Evolutionary conservation across 352 stramenopile species (phyloP).

Genomic region (Elongisporangium undulatum): DNA sequence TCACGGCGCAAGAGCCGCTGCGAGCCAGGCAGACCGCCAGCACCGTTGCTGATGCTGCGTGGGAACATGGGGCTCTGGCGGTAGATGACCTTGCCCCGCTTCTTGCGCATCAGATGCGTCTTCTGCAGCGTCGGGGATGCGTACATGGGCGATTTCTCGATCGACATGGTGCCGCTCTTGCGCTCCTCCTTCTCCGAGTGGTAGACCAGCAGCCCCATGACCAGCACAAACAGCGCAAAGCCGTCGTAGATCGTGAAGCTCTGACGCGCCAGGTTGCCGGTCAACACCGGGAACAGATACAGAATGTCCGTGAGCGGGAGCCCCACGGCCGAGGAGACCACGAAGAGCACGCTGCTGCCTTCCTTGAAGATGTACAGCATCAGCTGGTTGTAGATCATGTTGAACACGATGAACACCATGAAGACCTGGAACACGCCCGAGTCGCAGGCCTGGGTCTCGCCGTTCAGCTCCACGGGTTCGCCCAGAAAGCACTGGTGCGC

Average conservation of each 20-base stretch:
- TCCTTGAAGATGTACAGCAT: constrained; percentile 90
- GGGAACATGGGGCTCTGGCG: constrained; percentile 73
- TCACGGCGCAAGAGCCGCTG: constrained; percentile 55
- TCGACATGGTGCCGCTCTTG: constrained; percentile 43
- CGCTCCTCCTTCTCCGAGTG: constrained; percentile 86
- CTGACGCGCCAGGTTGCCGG: constrained; percentile 57
- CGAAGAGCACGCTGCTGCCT: constrained; percentile 84
- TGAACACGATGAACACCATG: constrained; percentile 84
- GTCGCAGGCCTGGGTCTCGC: constrained; percentile 51
- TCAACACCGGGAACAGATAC: constrained; percentile 81
- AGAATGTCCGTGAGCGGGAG: constrained; percentile 80
- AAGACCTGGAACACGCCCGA: constrained; percentile 69
- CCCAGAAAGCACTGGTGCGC: constrained; percentile 76
- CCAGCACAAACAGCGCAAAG: constrained; percentile 83
- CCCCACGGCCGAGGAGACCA: constrained; percentile 80
- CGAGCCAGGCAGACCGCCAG: constrained; percentile 30
- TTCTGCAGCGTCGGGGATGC: constrained; percentile 79
- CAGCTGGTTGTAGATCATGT: constrained; percentile 86
- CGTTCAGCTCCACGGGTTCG: constrained; percentile 61
- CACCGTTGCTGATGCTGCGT: constrained; percentile 27
- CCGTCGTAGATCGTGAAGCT: constrained; percentile 86
- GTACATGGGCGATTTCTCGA: constrained; percentile 87
- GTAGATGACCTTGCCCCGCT: constrained; percentile 75
- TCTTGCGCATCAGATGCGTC: constrained; percentile 80
- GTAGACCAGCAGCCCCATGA: constrained; percentile 84